phyloP scores from a whole-genome alignment of 2,329 filamentous ascomycete species.

The Alternaria alternata region DNA sequence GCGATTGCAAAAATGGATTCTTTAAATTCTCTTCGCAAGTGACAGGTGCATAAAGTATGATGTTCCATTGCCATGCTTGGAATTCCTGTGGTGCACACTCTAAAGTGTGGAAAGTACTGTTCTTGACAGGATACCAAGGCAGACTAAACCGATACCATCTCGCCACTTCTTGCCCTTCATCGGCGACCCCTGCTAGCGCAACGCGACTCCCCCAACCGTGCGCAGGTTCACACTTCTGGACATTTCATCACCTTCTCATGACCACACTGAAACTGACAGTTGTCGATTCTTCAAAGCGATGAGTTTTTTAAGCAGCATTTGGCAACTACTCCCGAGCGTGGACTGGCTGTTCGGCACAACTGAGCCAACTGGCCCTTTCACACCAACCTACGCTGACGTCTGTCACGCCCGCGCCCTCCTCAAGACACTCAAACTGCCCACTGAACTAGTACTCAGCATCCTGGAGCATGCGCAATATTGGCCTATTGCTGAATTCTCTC shows the following conservation, averaged over 20 bases:
- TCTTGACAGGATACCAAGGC: not conserved
- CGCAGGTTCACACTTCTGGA: not conserved
- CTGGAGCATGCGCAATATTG: conserved; percentile 41
- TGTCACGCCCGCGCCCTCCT: conserved; percentile 33
- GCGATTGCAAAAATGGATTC: too few relatives aligned
- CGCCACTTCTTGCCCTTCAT: not conserved
- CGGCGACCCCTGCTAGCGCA: conserved; percentile 4
- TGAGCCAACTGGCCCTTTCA: not conserved
- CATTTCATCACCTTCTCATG: not conserved
- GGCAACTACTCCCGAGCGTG: not conserved
- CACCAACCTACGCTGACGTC: conserved; percentile 35
- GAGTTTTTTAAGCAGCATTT: not conserved
- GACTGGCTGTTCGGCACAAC: not conserved
- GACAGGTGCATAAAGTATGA: too few relatives aligned
- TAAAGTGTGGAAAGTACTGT: not conserved
- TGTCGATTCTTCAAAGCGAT: not conserved
- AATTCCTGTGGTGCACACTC: not conserved
- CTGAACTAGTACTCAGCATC: conserved; percentile 41
- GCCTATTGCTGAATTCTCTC: conserved; percentile 14
- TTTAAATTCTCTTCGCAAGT: too few relatives aligned
- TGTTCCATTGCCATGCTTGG: not conserved
- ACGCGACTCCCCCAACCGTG: not conserved
- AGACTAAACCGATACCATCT: not conserved
- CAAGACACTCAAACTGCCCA: conserved; percentile 33
- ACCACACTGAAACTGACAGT: not conserved